phyloP scores from a whole-genome alignment of 2,329 filamentous ascomycete species.

The Xylariales sp. region DNA sequence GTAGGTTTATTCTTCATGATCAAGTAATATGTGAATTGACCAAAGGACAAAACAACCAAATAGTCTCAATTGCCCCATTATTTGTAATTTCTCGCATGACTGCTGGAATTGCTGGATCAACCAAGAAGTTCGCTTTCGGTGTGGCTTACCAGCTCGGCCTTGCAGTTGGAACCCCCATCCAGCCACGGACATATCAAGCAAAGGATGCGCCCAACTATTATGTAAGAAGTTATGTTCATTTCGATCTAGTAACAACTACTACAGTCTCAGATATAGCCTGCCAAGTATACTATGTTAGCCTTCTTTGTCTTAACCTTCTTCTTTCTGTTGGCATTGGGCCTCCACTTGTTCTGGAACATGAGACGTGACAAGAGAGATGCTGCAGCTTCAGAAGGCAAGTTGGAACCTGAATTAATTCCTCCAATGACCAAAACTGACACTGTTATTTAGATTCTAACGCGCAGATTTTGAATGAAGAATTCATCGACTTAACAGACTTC shows the following conservation, averaged over 20 bases:
- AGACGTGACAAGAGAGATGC: background rate
- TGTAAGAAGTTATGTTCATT: background rate
- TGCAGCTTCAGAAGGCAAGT: background rate
- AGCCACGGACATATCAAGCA: background rate
- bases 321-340: background rate
- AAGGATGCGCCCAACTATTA: conserved; percentile 1
- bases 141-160: conserved; percentile 1
- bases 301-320: background rate
- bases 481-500: conserved; percentile 1
- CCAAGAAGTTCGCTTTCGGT: conserved; percentile 1
- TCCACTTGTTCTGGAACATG: background rate
- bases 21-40: no score
- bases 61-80: background rate
- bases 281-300: conserved; percentile 1
- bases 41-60: no score
- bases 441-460: background rate
- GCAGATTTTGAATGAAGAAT: background rate
- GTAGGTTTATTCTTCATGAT: background rate
- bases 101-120: background rate
- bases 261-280: background rate
- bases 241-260: background rate
- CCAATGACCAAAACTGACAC: background rate
- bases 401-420: no score
- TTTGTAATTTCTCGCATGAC: conserved; percentile 2
- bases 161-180: conserved; percentile 1